Evolutionary conservation across 2,329 filamentous ascomycete species (phyloP), one percentile per base, ranked within the genome.

Genomic region (Cytospora mali): DNA sequence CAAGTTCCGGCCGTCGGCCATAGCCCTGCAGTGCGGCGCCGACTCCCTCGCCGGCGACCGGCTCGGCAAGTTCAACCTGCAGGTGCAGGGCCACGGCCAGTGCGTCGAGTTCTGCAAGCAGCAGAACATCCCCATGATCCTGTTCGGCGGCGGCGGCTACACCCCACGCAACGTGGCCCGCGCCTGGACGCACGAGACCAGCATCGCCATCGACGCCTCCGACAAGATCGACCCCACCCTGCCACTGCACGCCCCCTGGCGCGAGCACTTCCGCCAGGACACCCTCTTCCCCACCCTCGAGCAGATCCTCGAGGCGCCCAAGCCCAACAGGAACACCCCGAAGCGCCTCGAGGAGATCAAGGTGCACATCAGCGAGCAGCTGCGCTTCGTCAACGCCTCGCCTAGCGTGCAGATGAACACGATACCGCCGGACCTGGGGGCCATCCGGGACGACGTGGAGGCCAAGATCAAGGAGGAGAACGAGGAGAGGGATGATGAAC

Each of bases 121-220:
- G 53, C 86, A 93, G 66, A 82, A 84, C 7, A 80, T 96, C 1
- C 95, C 95, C 3, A 83, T 98, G 66, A 87, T 99, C 55, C 86
- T 99, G 60, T 91, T 98, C 63, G 95, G 95, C 51, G 95, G 95
- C 46, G 95, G 95, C 62, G 95, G 95, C 29, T 99, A 99, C 77
- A 99, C 95, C 16, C 93, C 95, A 6, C 87, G 94, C 67, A 99
- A 99, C 71, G 95, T 99, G 7, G 95, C 95, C 49, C 90, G 95
- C 59, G 93, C 94, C 31, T 99, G 95, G 95, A 92, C 93, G 27
- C 94, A 96, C 76, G 95, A 99, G 78, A 99, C 95, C 14, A 90
- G 91, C 65, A 92, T 98, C 68, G 92, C 92, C 64, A 91, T 96
- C 66, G 88, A 88, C 68, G 88, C 87, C 62, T 83, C 90, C 64